Evolutionary conservation across 2,329 filamentous ascomycete genomes (phyloP), one percentile per base, ranked within the genome.

Genomic region (Triangularia setosa): DNA sequence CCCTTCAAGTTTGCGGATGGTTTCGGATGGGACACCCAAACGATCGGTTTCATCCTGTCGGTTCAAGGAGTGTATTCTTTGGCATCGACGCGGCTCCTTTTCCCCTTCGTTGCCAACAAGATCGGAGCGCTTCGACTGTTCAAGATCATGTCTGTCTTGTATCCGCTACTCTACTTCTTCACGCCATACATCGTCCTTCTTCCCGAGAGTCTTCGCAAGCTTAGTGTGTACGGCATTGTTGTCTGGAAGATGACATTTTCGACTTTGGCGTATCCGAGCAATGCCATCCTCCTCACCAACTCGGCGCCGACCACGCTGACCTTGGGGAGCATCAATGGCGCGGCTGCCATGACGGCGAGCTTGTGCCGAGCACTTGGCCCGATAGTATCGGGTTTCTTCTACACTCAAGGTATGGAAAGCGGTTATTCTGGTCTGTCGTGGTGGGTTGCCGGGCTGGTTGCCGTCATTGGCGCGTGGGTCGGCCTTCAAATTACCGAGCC

Each of bases 181-280:
- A 92, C 93, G 1, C 94, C 95, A 0, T 99, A 98, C 77, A 83
- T 97, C 16, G 90, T 95, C 1, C 84, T 98, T 6, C 84, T 97
- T 0, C 94, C 95, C 0, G 81, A 87, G 16, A 79, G 79, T 28
- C 77, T 92, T 48, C 88, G 90, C 66, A 90, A 91, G 79, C 79
- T 87, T 1, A 91, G 90, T 24, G 87, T 97, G 59, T 94, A 93
- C 73, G 72, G 87, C 7, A 82, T 94, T 24, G 84, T 98, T 11
- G 84, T 96, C 69, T 92, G 91, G 88, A 98, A 97, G 78, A 96
- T 96, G 74, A 96, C 92, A 0, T 93, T 95, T 71, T 88, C 94
- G 71, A 93, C 92, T 55, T 88, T 97, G 77, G 90, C 93, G 0
- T 98, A 97, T 76, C 95, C 95, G 11, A 91, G 90, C 72, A 93